These are phyloP conservation scores for Hemisphaericaspora xylofermentans DNA, from an alignment of 1,139 yeast species.

Conservation along the genomic window DNA sequence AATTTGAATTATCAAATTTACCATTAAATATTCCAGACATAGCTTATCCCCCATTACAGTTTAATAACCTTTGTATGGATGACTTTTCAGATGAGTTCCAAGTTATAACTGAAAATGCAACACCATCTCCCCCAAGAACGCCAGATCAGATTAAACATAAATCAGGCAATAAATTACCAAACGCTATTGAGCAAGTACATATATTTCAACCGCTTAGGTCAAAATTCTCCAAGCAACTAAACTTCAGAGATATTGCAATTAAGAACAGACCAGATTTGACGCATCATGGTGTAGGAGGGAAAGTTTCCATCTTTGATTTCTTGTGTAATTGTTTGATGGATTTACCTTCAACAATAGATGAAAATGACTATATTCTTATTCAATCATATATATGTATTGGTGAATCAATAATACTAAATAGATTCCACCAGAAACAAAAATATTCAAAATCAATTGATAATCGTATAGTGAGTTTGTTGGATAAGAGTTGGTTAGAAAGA, in stretches of 20 bases:
- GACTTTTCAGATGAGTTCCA: slow-evolving; percentile 21
- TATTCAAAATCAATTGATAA: neutral
- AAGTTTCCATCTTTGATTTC: slow-evolving; percentile 14
- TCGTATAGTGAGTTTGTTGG: slow-evolving; percentile 10
- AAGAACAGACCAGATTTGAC: slow-evolving; percentile 13
- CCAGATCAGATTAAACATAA: no score
- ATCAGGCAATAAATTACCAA: slow-evolving; percentile 8
- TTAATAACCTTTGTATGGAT: slow-evolving; percentile 19
- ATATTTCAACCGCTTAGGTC: slow-evolving; percentile 8
- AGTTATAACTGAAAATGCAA: neutral
- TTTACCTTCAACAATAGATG: slow-evolving; percentile 1
- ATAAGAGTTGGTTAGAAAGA: slow-evolving; percentile 17
- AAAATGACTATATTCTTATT: slow-evolving; percentile 5
- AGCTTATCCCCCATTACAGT: slow-evolving; percentile 27
- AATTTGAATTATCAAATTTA: slow-evolving; percentile 24
- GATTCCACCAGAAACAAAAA: slow-evolving; percentile 11
- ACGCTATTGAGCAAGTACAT: slow-evolving; percentile 9
- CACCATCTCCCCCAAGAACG: neutral
- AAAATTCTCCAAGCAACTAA: slow-evolving; percentile 6
- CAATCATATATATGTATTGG: slow-evolving; percentile 20
- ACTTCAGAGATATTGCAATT: slow-evolving; percentile 3
- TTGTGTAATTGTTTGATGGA: slow-evolving; percentile 12
- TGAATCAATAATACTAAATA: slow-evolving; percentile 17
- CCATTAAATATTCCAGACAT: slow-evolving; percentile 25
- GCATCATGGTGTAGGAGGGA: slow-evolving; percentile 15